These are phyloP conservation scores for Zea luxurians DNA, from an alignment of 176 grass and related monocot genomes.

Conservation along the genomic window DNA sequence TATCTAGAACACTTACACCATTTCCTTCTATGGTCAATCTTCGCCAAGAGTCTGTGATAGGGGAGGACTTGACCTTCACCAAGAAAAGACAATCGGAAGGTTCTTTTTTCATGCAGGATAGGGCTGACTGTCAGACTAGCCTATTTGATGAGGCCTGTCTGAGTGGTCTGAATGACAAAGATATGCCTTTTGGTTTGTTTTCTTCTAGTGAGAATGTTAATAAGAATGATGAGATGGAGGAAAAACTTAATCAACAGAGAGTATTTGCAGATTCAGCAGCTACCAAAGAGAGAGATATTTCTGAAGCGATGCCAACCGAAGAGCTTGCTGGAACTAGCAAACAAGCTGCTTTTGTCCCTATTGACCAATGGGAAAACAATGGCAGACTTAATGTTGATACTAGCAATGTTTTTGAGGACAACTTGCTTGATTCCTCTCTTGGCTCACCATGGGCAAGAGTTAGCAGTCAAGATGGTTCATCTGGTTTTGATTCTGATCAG, in stretches of 20 bases:
- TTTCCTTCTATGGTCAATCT: constrained; percentile 50
- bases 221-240: constrained; percentile 28
- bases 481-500: constrained; percentile 74
- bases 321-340: constrained; percentile 30
- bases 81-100: constrained; percentile 36
- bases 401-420: constrained; percentile 34
- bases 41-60: constrained; percentile 2
- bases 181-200: constrained; percentile 31
- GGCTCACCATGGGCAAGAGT: constrained; percentile 67
- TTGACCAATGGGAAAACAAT: not conserved
- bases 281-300: constrained; percentile 23
- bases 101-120: constrained; percentile 39
- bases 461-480: constrained; percentile 56
- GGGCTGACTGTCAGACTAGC: constrained; percentile 2
- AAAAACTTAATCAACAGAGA: constrained; percentile 1
- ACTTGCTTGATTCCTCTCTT: constrained; percentile 46
- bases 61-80: not conserved
- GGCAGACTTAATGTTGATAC: constrained; percentile 27
- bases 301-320: constrained; percentile 32
- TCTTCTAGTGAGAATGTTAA: constrained; percentile 33
- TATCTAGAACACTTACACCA: constrained; percentile 39
- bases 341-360: constrained; percentile 8
- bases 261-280: constrained; percentile 18
- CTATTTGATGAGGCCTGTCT: constrained; percentile 32
- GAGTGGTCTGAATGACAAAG: constrained; percentile 33